Evolutionary conservation across 768 basidiomycete species (phyloP).

Genomic region (Lepiota brunneoincarnata): DNA sequence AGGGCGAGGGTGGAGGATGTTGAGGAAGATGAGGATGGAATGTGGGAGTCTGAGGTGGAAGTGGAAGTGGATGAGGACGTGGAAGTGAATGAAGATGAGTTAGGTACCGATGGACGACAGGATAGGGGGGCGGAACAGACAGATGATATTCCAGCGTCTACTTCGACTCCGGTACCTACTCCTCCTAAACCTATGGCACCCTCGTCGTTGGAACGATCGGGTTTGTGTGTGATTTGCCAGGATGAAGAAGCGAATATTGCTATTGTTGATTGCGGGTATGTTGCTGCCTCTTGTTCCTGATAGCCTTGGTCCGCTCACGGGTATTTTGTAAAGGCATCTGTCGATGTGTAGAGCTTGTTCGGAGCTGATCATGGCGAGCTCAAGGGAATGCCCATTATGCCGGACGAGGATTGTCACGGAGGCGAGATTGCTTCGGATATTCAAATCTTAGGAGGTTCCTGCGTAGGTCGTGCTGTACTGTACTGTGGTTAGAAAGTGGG

Average conservation of each 20-base stretch:
- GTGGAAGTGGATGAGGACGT: conserved; percentile 11
- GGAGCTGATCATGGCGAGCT: conserved; percentile 73
- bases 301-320: background rate
- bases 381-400: conserved; percentile 88
- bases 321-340: conserved; percentile 56
- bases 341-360: conserved; percentile 78
- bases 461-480: background rate
- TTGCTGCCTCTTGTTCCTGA: conserved; percentile 14
- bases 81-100: background rate
- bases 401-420: conserved; percentile 87
- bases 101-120: background rate
- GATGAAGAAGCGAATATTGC: conserved; percentile 94
- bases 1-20: conserved; percentile 17
- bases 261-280: conserved; percentile 91
- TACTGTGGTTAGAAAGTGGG: background rate
- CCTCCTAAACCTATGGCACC: conserved; percentile 35
- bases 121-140: background rate
- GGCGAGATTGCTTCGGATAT: conserved; percentile 76
- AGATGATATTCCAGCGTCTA: background rate
- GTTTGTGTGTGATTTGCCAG: conserved; percentile 89
- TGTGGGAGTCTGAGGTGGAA: conserved; percentile 17
- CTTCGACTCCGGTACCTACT: conserved; percentile 17
- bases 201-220: conserved; percentile 57
- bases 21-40: conserved; percentile 15
- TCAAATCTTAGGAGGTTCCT: conserved; percentile 37